phyloP scores from a whole-genome alignment of 2,329 filamentous ascomycete genomes.

The Sporothrix euskadiensis region DNA sequence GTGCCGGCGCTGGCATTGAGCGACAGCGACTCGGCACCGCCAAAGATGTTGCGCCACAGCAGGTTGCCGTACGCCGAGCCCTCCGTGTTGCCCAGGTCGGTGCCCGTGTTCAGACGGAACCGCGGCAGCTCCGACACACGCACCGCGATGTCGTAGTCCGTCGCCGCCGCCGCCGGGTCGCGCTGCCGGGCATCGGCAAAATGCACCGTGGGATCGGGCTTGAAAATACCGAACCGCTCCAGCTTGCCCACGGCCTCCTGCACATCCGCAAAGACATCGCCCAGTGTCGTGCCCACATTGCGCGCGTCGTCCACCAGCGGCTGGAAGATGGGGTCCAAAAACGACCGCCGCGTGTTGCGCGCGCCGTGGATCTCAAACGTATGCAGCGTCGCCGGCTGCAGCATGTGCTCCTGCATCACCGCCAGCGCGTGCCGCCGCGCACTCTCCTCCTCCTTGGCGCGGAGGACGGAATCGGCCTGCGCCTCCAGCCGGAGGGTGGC shows the following conservation, averaged over 20 bases:
- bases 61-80: conserved; percentile 89
- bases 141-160: conserved; percentile 79
- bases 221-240: conserved; percentile 82
- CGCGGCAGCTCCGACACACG: conserved; percentile 76
- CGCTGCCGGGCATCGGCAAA: conserved; percentile 72
- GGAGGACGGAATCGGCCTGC: conserved; percentile 23
- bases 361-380: conserved; percentile 82
- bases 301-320: conserved; percentile 72
- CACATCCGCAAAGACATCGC: conserved; percentile 74
- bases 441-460: conserved; percentile 26
- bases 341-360: conserved; percentile 75
- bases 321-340: conserved; percentile 78
- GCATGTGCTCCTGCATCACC: conserved; percentile 70
- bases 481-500: conserved; percentile 30
- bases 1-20: conserved; percentile 87
- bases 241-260: conserved; percentile 72
- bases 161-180: conserved; percentile 68
- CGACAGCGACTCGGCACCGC: conserved; percentile 86
- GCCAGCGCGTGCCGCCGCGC: conserved; percentile 27
- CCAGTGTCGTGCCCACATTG: conserved; percentile 71
- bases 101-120: conserved; percentile 88
- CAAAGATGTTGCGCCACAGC: conserved; percentile 87
- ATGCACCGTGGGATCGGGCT: conserved; percentile 77
- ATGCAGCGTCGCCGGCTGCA: conserved; percentile 83
- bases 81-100: conserved; percentile 89